phyloP scores from a whole-genome alignment of 1,284 basidiomycete genomes.

The Trametes hirsuta region DNA sequence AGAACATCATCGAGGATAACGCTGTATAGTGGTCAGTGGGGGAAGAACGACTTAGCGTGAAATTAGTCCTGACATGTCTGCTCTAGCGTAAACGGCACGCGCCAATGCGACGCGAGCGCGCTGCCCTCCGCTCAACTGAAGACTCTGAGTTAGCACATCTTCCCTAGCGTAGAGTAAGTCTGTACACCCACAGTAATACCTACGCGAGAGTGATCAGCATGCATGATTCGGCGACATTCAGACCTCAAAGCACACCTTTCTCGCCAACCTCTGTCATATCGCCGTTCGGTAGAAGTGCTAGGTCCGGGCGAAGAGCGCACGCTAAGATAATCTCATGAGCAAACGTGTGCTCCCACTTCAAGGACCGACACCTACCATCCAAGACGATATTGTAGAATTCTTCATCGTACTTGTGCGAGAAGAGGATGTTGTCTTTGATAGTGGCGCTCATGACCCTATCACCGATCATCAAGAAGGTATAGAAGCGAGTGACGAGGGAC shows the following conservation, averaged over 20 bases:
- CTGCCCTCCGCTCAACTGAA: constrained; percentile 66
- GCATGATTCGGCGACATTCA: background rate
- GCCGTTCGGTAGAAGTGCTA: constrained; percentile 73
- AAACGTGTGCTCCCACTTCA: too few species aligned
- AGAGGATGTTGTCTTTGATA: constrained; percentile 88
- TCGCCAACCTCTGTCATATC: constrained; percentile 82
- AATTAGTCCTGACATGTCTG: constrained; percentile 41
- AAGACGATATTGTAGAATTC: constrained; percentile 75
- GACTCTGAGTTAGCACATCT: background rate
- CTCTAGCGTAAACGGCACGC: constrained; percentile 46
- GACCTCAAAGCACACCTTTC: constrained; percentile 47
- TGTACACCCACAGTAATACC: constrained; percentile 41
- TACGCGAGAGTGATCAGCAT: constrained; percentile 7
- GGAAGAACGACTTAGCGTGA: constrained; percentile 22
- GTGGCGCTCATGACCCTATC: constrained; percentile 81
- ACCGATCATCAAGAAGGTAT: background rate
- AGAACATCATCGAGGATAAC: constrained; percentile 58
- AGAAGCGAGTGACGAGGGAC: background rate
- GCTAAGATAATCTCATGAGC: constrained; percentile 45
- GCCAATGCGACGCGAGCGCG: constrained; percentile 60
- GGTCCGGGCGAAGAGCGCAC: constrained; percentile 84
- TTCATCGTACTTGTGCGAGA: constrained; percentile 88
- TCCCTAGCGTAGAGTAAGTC: too few species aligned
- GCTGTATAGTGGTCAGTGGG: constrained; percentile 22
- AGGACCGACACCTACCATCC: constrained; percentile 53